These are phyloP conservation scores for Delphinella strobiligena DNA, from an alignment of 2,329 filamentous ascomycete species.

Conservation along the genomic window DNA sequence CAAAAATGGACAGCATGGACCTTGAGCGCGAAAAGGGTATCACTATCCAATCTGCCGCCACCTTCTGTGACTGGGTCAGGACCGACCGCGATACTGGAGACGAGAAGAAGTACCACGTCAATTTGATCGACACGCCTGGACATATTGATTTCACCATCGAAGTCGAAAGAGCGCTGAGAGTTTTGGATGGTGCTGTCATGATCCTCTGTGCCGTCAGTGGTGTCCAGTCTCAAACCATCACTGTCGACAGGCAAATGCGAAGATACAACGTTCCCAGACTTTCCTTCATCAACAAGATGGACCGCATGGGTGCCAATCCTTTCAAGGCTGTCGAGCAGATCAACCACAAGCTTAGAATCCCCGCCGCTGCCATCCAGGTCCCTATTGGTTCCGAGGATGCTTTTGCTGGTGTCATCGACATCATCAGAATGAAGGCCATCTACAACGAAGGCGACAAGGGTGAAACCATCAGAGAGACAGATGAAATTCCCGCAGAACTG, in stretches of 20 bases:
- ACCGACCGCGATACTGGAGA: conserved; percentile 46
- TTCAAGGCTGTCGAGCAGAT: conserved; percentile 98
- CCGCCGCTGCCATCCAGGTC: conserved; percentile 85
- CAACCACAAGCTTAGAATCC: conserved; percentile 87
- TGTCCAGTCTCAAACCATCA: conserved; percentile 96
- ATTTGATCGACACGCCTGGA: conserved; percentile 95
- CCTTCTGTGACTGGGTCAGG: conserved; percentile 95
- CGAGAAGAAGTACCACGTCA: conserved; percentile 90
- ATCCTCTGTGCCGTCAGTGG: conserved; percentile 95
- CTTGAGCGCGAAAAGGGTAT: conserved; percentile 97
- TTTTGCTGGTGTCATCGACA: conserved; percentile 83
- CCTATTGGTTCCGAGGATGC: conserved; percentile 87
- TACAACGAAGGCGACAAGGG: conserved; percentile 80
- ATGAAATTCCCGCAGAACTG: conserved; percentile 73
- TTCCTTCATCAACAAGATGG: conserved; percentile 99
- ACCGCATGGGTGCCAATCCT: conserved; percentile 94
- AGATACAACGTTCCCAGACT: conserved; percentile 92
- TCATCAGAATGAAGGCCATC: conserved; percentile 83
- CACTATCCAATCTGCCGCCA: conserved; percentile 95
- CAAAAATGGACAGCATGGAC: conserved; percentile 99
- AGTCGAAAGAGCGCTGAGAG: conserved; percentile 86
- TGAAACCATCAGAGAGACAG: conserved; percentile 60
- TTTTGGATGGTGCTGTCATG: conserved; percentile 95
- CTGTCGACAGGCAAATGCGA: conserved; percentile 96
- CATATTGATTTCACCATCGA: conserved; percentile 99